Conservation (phyloP, 139 green algal genomes). For the Medakamo hakoo region DNA sequence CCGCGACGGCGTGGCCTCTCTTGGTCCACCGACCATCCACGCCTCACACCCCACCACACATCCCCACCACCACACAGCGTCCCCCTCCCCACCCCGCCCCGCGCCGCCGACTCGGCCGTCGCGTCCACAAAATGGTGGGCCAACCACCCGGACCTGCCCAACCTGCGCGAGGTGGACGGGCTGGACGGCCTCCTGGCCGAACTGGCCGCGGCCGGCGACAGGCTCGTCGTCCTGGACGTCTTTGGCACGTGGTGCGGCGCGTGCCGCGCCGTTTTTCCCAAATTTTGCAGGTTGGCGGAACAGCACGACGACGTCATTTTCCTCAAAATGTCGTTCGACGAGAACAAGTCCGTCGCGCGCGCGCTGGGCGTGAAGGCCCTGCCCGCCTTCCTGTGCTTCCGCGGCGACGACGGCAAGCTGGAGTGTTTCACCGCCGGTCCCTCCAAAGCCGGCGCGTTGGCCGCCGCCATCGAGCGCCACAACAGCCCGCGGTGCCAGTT, state of each 20-base stretch:
- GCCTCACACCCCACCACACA: not conserved
- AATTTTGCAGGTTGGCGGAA: slow-evolving; percentile 24
- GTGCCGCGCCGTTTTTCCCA: slow-evolving; percentile 79
- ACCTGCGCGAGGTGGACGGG: not conserved
- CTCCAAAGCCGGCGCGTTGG: not conserved
- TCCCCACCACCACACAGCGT: not conserved
- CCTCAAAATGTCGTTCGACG: slow-evolving; percentile 77
- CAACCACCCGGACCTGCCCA: not conserved
- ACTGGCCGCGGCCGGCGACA: slow-evolving; percentile 39
- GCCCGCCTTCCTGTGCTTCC: slow-evolving; percentile 90
- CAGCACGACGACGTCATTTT: slow-evolving; percentile 51
- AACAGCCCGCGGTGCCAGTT: not conserved
- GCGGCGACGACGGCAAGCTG: slow-evolving; percentile 55
- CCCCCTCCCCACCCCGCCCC: not conserved
- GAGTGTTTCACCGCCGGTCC: slow-evolving; percentile 42
- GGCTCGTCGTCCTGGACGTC: slow-evolving; percentile 82
- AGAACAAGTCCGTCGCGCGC: slow-evolving; percentile 67
- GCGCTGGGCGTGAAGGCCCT: slow-evolving; percentile 76
- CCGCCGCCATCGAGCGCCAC: not conserved
- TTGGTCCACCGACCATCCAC: no score
- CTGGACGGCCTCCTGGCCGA: not conserved
- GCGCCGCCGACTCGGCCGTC: no score
- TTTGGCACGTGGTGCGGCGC: slow-evolving; percentile 81
- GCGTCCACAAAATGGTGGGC: not conserved
- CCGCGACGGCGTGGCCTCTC: no score